Evolutionary conservation across 345 rosid species (phyloP).

Genomic region (Populus alba): DNA sequence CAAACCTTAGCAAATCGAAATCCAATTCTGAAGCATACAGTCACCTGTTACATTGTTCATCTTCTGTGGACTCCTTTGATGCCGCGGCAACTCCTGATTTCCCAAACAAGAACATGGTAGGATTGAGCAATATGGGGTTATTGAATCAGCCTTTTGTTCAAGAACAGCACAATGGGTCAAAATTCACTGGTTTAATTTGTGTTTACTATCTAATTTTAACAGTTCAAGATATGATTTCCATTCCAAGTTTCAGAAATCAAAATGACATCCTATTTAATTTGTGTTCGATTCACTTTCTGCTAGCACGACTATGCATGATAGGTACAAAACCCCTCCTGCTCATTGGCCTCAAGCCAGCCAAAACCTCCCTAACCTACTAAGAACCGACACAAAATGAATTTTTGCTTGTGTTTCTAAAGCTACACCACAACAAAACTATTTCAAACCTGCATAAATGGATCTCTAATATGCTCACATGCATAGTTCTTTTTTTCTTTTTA

Average conservation of each 20-base stretch:
- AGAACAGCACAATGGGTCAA: not conserved
- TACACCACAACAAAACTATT: not conserved
- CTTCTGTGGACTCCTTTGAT: not conserved
- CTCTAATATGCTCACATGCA: not conserved
- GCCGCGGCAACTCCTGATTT: not conserved
- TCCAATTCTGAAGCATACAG: not conserved
- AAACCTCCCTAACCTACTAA: not conserved
- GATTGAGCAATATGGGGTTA: not conserved
- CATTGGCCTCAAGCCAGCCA: not conserved
- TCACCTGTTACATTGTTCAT: not conserved
- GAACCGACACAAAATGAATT: not conserved
- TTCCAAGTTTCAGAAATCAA: not conserved
- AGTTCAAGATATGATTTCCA: not conserved
- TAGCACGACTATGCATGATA: not conserved
- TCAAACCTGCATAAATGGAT: not conserved
- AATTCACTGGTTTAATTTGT: not conserved
- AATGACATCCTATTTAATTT: not conserved
- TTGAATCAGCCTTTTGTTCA: not conserved
- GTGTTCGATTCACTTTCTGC: not conserved
- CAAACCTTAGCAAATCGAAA: not conserved
- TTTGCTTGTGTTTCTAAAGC: not conserved
- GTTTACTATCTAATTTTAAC: not conserved
- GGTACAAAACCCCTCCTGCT: too few species aligned
- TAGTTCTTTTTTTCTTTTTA: not conserved
- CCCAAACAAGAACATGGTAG: slow-evolving; percentile 1